Conservation (phyloP, 352 stramenopile species). For the Phytophthora meadii region DNA sequence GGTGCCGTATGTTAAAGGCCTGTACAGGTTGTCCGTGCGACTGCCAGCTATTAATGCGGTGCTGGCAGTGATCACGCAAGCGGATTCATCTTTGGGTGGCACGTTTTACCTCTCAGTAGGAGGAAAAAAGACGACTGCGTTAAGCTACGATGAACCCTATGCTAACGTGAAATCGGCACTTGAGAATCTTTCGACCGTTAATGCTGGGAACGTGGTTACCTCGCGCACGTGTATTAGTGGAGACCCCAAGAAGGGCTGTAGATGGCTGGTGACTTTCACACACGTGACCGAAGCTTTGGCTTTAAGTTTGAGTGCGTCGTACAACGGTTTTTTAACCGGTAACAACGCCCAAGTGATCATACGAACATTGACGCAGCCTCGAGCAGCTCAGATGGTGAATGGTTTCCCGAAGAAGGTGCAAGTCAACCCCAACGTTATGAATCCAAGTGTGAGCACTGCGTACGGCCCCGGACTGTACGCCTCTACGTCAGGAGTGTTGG, state of each 20-base stretch:
- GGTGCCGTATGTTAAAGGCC: conserved; percentile 90
- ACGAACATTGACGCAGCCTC: conserved; percentile 41
- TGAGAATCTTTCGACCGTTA: conserved; percentile 70
- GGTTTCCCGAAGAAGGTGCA: conserved; percentile 76
- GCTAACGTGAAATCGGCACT: conserved; percentile 63
- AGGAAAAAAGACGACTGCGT: conserved; percentile 48
- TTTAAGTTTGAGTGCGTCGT: conserved; percentile 48
- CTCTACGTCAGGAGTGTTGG: conserved; percentile 53
- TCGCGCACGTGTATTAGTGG: conserved; percentile 44
- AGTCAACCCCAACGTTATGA: conserved; percentile 59
- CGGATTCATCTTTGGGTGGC: conserved; percentile 65
- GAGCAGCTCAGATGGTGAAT: conserved; percentile 42
- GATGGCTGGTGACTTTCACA: conserved; percentile 75
- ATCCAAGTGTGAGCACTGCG: conserved; percentile 77
- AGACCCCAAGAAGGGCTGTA: conserved; percentile 61
- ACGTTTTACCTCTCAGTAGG: conserved; percentile 68
- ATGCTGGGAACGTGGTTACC: conserved; percentile 34
- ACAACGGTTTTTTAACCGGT: conserved; percentile 68
- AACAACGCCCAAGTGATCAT: conserved; percentile 65
- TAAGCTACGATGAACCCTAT: conserved; percentile 60
- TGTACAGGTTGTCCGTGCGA: conserved; percentile 88
- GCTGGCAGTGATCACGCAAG: conserved; percentile 62
- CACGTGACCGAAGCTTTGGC: conserved; percentile 21
- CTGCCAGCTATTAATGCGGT: conserved; percentile 81
- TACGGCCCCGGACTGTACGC: conserved; percentile 71